These are phyloP conservation scores for Pichia inconspicua DNA, from an alignment of 1,139 yeast species.

Conservation along the genomic window DNA sequence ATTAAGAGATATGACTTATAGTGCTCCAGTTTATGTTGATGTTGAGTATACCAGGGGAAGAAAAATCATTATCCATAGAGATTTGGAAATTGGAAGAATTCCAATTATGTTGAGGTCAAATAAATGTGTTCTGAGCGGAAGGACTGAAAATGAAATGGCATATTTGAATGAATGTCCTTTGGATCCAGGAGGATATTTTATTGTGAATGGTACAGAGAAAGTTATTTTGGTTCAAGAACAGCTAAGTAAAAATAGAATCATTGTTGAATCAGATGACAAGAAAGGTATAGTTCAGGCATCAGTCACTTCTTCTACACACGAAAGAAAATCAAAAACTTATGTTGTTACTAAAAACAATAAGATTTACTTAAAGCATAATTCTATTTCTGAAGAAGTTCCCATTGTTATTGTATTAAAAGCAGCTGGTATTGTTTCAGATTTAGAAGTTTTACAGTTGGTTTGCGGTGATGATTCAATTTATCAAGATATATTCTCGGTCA, in stretches of 20 bases:
- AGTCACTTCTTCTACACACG: slow-evolving; percentile 96
- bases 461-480: slow-evolving; percentile 84
- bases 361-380: slow-evolving; percentile 84
- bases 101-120: slow-evolving; percentile 94
- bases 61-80: slow-evolving; percentile 81
- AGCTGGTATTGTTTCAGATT: slow-evolving; percentile 87
- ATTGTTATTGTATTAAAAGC: slow-evolving; percentile 91
- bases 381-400: slow-evolving; percentile 86
- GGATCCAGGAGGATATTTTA: slow-evolving; percentile 98
- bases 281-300: slow-evolving; percentile 94
- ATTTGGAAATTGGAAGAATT: slow-evolving; percentile 94
- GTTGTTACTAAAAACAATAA: slow-evolving; percentile 87
- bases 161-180: slow-evolving; percentile 86
- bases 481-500: slow-evolving; percentile 87
- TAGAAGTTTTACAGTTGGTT: slow-evolving; percentile 87
- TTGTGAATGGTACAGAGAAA: slow-evolving; percentile 96
- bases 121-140: slow-evolving; percentile 78
- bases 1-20: slow-evolving; percentile 85
- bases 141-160: slow-evolving; percentile 80
- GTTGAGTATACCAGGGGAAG: slow-evolving; percentile 94
- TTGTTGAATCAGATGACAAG: slow-evolving; percentile 94
- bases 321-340: slow-evolving; percentile 92
- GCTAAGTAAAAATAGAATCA: slow-evolving; percentile 90
- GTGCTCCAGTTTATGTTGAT: slow-evolving; percentile 95
- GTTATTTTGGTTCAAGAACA: slow-evolving; percentile 97